Conservation (phyloP, 2,329 filamentous ascomycete genomes). For the Cladosporium sp. region DNA sequence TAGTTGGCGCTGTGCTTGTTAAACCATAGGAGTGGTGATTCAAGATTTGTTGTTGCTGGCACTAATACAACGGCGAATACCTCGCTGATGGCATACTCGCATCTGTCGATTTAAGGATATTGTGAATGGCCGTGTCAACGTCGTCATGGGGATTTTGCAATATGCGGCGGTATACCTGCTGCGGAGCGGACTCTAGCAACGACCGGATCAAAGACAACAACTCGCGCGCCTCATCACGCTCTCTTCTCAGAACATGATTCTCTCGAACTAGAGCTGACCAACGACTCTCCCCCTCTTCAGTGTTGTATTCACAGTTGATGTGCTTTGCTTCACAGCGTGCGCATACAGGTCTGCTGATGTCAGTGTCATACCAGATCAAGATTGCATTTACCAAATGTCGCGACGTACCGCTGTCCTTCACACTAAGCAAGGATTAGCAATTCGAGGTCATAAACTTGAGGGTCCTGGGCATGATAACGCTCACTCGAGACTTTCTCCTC, state of each 20-base stretch:
- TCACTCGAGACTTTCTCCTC: constrained; percentile 21
- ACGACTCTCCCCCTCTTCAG: constrained; percentile 31
- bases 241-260: constrained; percentile 27
- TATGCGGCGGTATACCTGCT: constrained; percentile 28
- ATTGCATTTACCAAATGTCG: not conserved
- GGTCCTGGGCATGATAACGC: constrained; percentile 6
- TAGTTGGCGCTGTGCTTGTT: no score
- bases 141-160: no score
- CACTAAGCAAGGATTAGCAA: constrained; percentile 15
- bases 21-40: no score
- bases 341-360: constrained; percentile 24
- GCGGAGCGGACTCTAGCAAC: constrained; percentile 25
- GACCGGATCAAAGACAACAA: constrained; percentile 24
- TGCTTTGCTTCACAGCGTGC: constrained; percentile 25
- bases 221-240: constrained; percentile 27
- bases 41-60: no score
- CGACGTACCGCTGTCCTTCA: constrained; percentile 22
- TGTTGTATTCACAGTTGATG: constrained; percentile 29
- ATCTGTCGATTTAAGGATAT: no score
- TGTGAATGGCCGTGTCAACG: no score
- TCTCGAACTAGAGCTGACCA: constrained; percentile 30
- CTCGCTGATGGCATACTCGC: no score
- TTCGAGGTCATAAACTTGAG: not conserved
- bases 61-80: no score
- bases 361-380: not conserved